phyloP scores from a whole-genome alignment of 192 early-diverging fungal genomes.

The Neocallimastix lanati region DNA sequence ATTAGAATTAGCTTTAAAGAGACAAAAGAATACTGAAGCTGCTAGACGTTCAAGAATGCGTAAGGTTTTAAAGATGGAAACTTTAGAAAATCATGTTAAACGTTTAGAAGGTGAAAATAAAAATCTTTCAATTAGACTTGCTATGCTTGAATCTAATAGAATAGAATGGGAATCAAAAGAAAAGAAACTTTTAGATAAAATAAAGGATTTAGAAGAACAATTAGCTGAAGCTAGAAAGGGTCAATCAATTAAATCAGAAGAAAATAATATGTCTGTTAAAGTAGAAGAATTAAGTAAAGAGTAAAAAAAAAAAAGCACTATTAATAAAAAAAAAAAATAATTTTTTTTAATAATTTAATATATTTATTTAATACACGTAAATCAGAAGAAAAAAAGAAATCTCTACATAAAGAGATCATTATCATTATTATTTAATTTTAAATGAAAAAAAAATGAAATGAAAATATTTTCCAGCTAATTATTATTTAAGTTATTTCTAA shows the following conservation, averaged over 20 bases:
- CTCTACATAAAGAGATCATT: no score
- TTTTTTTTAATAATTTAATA: no score
- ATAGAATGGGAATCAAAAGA: not conserved
- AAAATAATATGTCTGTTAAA: not conserved
- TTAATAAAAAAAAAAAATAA: no score
- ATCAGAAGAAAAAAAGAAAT: no score
- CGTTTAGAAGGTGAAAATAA: conserved; percentile 64
- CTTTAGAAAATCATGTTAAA: conserved; percentile 58
- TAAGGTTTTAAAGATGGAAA: conserved; percentile 67
- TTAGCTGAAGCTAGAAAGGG: not conserved
- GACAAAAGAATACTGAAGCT: conserved; percentile 81
- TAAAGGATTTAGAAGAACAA: not conserved
- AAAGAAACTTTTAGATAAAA: not conserved
- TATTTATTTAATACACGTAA: no score
- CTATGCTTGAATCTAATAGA: not conserved
- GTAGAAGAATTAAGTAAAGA: no score
- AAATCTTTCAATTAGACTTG: conserved; percentile 7
- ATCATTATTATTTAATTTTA: no score
- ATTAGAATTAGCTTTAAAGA: conserved; percentile 18
- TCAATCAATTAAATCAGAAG: not conserved
- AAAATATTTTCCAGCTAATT: no score
- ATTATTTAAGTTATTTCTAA: no score
- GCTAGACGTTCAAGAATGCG: conserved; percentile 77
- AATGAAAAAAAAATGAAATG: no score
- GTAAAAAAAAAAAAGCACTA: no score